Evolutionary conservation across 2,329 filamentous ascomycete genomes (phyloP), one percentile per base, ranked within the genome.

Genomic region (Pseudonectria buxi): DNA sequence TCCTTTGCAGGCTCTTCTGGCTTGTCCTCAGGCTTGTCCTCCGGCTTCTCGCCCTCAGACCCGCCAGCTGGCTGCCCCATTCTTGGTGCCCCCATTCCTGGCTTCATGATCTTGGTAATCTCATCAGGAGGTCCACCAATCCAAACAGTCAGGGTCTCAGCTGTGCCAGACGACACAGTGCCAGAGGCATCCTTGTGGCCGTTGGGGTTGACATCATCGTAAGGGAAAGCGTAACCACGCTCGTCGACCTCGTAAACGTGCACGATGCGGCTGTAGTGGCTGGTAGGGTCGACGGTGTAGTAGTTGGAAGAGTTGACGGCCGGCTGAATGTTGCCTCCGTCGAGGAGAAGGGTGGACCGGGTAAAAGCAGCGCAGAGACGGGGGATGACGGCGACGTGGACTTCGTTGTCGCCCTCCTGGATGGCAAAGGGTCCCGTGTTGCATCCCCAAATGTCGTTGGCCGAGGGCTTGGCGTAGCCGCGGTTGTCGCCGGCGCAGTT

Each of bases 141-240:
- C 12, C 40, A 61, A 14, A 64, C 45, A 1, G 49, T 57, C 37
- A 62, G 37, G 10, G 32, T 45, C 3, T 51, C 37, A 0, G 54
- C 51, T 9, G 32, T 39, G 1, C 45, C 49, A 2, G 56, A 55
- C 0, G 49, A 33, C 12, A 64, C 51, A 11, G 53, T 40, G 0
- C 60, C 63, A 2, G 62, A 62, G 3, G 73, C 71, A 51, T 81
- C 74, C 43, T 67, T 61, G 18, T 69, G 65, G 13, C 68, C 74
- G 40, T 67, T 63, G 0, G 76, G 71, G 36, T 75, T 73, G 13
- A 84, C 79, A 51, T 84, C 80, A 49, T 84, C 80, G 46, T 82
- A 84, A 0, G 80, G 68, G 50, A 83, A 84, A 1, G 76, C 72
- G 51, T 84, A 84, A 0, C 80, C 80, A 29, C 65, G 61, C 1